Evolutionary conservation across 1,284 basidiomycete species (phyloP).

Genomic region (Sanguinoderma infundibulare): DNA sequence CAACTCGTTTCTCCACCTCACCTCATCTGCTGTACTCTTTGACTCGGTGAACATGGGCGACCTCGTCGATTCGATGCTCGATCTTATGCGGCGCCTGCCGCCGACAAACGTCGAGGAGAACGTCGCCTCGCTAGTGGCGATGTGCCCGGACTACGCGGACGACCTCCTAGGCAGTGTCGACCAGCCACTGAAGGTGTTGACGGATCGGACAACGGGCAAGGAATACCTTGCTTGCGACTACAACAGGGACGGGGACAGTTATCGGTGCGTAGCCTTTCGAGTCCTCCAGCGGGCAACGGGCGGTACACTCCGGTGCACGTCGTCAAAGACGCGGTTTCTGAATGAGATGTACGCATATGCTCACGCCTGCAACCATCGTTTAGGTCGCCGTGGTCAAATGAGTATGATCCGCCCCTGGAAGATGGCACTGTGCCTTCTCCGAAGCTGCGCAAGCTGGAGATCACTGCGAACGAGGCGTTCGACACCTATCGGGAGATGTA

Average conservation of each 20-base stretch:
- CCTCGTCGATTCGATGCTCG: slow-evolving; percentile 88
- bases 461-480: slow-evolving; percentile 94
- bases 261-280: slow-evolving; percentile 63
- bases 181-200: slow-evolving; percentile 86
- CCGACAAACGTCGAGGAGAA: slow-evolving; percentile 92
- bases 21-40: neutral
- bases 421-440: slow-evolving; percentile 87
- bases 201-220: slow-evolving; percentile 79
- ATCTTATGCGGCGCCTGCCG: slow-evolving; percentile 94
- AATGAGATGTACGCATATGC: neutral
- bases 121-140: slow-evolving; percentile 79
- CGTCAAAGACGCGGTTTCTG: neutral
- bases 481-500: slow-evolving; percentile 97
- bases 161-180: slow-evolving; percentile 96
- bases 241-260: slow-evolving; percentile 95
- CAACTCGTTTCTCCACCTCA: neutral
- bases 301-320: neutral
- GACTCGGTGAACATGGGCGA: slow-evolving; percentile 59
- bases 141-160: slow-evolving; percentile 95
- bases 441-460: slow-evolving; percentile 90
- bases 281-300: neutral
- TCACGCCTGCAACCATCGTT: slow-evolving; percentile 11
- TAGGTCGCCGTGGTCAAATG: slow-evolving; percentile 97
- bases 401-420: slow-evolving; percentile 87
- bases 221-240: slow-evolving; percentile 98